Evolutionary conservation across 495 filamentous ascomycete species (phyloP), one percentile per base, ranked within the genome.

Genomic region (Staphylotrichum longicolle): DNA sequence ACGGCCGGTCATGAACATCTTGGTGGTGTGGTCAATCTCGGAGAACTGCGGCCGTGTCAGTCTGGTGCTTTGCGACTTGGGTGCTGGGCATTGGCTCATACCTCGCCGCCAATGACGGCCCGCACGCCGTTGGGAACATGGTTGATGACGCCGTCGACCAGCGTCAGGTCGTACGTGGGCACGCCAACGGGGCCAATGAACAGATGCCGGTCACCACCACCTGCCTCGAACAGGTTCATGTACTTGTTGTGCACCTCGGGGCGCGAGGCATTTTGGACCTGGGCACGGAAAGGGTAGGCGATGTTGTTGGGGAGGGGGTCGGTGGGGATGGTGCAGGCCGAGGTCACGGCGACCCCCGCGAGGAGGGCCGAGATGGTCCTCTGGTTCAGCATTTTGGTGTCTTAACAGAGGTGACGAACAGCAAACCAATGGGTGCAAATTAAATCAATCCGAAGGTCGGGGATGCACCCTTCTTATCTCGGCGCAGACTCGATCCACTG

Each of bases 1-100:
- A 7, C 81, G 77, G 12, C 75, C 74, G 1, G 82, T 83, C 76
- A 81, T 78, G 68, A 83, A 84, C 67, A 83, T 68, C 65, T 84
- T 83, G 15, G 79, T 82, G 14, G 82, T 84, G 66, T 81, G 75
- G 60, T 84, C 82, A 15, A 75, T 68, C 7, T 70, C 69, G 15
- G 80, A 80, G 52, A 78, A 80, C 81, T 82, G 47, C 20, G 20
- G 20, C 20, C 20, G 20, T 27, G 20, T 27, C 1, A 27, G 20
- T 27, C 20, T 27, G 0, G 1, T 1, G 20, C 20, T 27, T 27
- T 27, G 20, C 20, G 20, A 27, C 20, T 27, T 27, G 7, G 2
- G 15, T 54, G 7, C 12, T 7, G 47, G 30, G 15, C 7, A 1
- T 6, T 9, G 39, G 15, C 12, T 27, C 68, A 53, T 74, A 77